These are phyloP conservation scores for Breynia disticha DNA, from an alignment of 441 rosid genomes.

Conservation along the genomic window DNA sequence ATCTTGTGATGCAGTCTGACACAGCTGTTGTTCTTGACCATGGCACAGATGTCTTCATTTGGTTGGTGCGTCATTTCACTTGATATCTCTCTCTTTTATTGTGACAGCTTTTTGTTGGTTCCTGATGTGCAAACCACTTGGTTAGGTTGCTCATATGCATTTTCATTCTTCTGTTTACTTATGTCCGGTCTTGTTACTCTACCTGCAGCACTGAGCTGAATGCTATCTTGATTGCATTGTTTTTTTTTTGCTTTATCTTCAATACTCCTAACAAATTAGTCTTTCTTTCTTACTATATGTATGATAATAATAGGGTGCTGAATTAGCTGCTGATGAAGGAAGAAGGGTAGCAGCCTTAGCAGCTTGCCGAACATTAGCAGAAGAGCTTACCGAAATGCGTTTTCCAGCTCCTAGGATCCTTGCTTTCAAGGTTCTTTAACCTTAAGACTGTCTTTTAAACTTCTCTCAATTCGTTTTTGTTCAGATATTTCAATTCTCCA, in stretches of 20 bases:
- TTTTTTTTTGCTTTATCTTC: background rate
- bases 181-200: no score
- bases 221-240: background rate
- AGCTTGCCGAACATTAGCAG: conserved; percentile 91
- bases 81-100: conserved; percentile 8
- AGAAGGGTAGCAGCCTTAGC: conserved; percentile 84
- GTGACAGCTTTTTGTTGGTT: background rate
- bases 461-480: background rate
- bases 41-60: conserved; percentile 94
- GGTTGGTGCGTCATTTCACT: conserved; percentile 59
- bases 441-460: conserved; percentile 4
- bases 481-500: background rate
- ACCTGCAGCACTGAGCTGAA: background rate
- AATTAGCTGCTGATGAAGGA: conserved; percentile 80
- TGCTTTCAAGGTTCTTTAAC: conserved; percentile 65
- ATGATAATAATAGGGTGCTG: conserved; percentile 58
- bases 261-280: background rate
- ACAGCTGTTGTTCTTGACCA: conserved; percentile 95
- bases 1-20: conserved; percentile 92
- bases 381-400: conserved; percentile 83
- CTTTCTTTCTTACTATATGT: conserved; percentile 2
- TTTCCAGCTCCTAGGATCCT: conserved; percentile 96
- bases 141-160: conserved; percentile 5
- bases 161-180: background rate
- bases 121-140: no score